These are phyloP conservation scores for Pezicula radicicola DNA, from an alignment of 2,329 filamentous ascomycete genomes.

Conservation along the genomic window DNA sequence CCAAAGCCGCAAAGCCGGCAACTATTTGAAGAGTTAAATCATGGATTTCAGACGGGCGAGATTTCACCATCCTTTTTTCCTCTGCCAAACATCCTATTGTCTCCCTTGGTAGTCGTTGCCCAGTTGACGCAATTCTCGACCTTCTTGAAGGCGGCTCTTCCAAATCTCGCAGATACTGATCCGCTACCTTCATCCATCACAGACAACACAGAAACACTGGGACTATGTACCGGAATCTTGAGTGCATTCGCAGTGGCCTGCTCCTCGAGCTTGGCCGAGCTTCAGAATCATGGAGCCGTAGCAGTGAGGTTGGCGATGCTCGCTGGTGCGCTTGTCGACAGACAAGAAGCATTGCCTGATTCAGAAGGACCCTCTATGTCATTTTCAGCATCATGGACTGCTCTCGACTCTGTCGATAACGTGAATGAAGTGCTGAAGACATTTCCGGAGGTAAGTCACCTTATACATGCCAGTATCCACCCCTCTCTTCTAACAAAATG, in stretches of 20 bases:
- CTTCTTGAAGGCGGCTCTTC: too few species aligned
- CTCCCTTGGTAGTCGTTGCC: too few species aligned
- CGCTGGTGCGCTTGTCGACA: slow-evolving; percentile 35
- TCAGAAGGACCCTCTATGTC: slow-evolving; percentile 20
- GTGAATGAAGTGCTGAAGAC: slow-evolving; percentile 14
- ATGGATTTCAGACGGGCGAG: too few species aligned
- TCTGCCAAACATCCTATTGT: too few species aligned
- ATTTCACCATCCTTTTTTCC: too few species aligned
- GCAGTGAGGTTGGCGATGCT: slow-evolving; percentile 37
- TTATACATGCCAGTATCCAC: background rate
- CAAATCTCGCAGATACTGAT: too few species aligned
- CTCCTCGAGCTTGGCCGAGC: slow-evolving; percentile 20
- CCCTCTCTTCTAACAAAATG: background rate
- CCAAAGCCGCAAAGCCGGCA: too few species aligned
- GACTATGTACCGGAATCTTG: slow-evolving; percentile 39
- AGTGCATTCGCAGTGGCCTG: slow-evolving; percentile 33
- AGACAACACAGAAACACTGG: slow-evolving; percentile 21
- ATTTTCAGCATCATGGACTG: slow-evolving; percentile 21
- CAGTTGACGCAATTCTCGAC: too few species aligned
- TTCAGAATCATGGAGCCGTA: slow-evolving; percentile 32
- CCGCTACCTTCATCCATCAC: too few species aligned
- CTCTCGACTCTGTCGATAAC: slow-evolving; percentile 12
- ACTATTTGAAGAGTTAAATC: too few species aligned
- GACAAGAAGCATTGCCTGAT: slow-evolving; percentile 22
- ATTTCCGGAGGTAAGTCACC: slow-evolving; percentile 11